These are phyloP conservation scores for Closterium sp. DNA, from an alignment of 139 green algal genomes.

Conservation along the genomic window DNA sequence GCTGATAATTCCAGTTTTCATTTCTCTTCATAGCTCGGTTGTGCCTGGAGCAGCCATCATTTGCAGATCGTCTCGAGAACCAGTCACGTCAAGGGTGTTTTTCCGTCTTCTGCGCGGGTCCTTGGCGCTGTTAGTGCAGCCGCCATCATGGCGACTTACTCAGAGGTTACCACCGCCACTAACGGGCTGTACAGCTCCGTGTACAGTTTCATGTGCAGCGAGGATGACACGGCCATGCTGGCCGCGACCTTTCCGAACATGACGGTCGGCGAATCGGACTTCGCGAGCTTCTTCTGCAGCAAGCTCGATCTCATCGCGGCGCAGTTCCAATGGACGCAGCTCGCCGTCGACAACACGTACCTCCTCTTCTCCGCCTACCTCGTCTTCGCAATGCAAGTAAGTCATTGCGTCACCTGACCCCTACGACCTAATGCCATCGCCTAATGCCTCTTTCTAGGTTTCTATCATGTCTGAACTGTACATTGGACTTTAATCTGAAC, in stretches of 20 bases:
- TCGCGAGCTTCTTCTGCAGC: constrained; percentile 16
- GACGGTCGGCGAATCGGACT: background rate
- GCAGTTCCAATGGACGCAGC: constrained; percentile 34
- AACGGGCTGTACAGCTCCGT: background rate
- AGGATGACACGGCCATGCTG: background rate
- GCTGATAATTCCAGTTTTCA: background rate
- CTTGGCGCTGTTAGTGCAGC: background rate
- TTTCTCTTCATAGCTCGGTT: background rate
- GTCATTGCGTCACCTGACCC: background rate
- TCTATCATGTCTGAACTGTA: background rate
- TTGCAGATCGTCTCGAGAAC: background rate
- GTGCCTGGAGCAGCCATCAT: background rate
- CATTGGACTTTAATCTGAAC: background rate
- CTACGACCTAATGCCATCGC: background rate
- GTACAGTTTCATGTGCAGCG: background rate
- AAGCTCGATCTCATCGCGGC: constrained; percentile 20
- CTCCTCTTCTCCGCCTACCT: constrained; percentile 67
- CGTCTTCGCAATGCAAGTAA: constrained; percentile 82
- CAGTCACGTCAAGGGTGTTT: background rate
- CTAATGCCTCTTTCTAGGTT: background rate
- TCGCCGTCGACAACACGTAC: constrained; percentile 53
- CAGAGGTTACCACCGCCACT: background rate
- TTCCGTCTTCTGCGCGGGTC: too few relatives aligned
- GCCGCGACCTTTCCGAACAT: background rate
- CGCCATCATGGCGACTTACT: background rate